Percentiles rank a stretch among this genome's conserved stretches.
These are phyloP conservation scores for Rozella allomycis DNA, from an alignment of 371 early-diverging fungal species.

Conservation along the genomic window DNA sequence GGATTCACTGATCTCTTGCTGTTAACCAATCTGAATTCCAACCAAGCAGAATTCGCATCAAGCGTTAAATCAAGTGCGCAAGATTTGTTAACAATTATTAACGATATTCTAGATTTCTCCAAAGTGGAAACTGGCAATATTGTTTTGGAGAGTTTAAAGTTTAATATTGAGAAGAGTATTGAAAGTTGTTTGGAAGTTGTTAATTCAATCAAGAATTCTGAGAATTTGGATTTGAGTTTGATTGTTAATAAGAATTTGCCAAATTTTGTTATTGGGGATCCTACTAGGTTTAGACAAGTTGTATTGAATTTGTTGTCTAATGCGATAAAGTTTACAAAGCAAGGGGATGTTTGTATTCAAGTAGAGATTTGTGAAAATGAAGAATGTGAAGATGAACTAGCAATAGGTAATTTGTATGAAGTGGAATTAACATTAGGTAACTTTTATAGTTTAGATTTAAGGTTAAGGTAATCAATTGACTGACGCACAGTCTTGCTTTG, in stretches of 20 bases:
- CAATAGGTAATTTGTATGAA: too few relatives aligned
- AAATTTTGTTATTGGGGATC: constrained; percentile 34
- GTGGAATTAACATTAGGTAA: too few relatives aligned
- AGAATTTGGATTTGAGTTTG: too few relatives aligned
- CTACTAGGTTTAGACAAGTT: constrained; percentile 21
- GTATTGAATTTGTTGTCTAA: constrained; percentile 14
- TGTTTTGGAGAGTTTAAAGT: constrained; percentile 40
- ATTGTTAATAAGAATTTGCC: too few relatives aligned
- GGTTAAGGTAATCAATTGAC: too few relatives aligned
- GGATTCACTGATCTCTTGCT: constrained; percentile 44
- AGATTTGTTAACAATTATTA: constrained; percentile 43
- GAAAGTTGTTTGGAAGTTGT: too few relatives aligned
- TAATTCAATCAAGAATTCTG: too few relatives aligned
- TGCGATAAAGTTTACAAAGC: constrained; percentile 66
- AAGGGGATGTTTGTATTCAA: constrained; percentile 38
- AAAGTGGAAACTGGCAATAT: constrained; percentile 61
- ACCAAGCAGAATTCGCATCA: constrained; percentile 49
- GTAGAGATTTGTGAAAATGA: too few relatives aligned
- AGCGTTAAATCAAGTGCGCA: constrained; percentile 41
- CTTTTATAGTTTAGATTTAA: too few relatives aligned
- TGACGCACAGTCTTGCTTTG: too few relatives aligned
- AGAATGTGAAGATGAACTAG: constrained; percentile 18
- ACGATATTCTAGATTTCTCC: constrained; percentile 58
- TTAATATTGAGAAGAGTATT: constrained; percentile 42
- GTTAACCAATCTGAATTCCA: constrained; percentile 39